A percentile compares a stretch with the other conserved stretches of the same genome.
Evolutionary conservation across 345 rosid genomes (phyloP).

Genomic region (Passiflora organensis): DNA sequence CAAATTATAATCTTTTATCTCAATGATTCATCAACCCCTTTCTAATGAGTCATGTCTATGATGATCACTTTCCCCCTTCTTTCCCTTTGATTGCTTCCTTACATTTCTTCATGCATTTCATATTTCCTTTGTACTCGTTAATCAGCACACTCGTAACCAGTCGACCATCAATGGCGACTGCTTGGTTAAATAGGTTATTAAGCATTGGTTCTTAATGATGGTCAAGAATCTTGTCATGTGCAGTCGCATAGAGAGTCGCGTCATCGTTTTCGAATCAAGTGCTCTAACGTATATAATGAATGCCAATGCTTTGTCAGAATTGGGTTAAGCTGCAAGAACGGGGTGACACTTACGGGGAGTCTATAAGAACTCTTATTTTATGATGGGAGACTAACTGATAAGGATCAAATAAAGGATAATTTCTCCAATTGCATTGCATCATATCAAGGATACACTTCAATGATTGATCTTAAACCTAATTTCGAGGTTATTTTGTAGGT

Average conservation of each 20-base stretch:
- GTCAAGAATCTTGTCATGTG: slow-evolving; percentile 12
- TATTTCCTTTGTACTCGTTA: slow-evolving; percentile 6
- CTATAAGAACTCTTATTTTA: no score
- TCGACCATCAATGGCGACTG: slow-evolving; percentile 8
- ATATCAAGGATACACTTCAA: slow-evolving; percentile 27
- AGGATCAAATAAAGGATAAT: no score
- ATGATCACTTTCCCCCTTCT: slow-evolving; percentile 7
- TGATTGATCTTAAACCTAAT: slow-evolving; percentile 18
- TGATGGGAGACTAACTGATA: no score
- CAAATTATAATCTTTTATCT: slow-evolving; percentile 20
- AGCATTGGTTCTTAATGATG: neutral
- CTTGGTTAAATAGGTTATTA: slow-evolving; percentile 12
- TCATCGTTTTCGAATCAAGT: slow-evolving; percentile 16
- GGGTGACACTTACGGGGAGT: slow-evolving; percentile 12
- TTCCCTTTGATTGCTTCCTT: slow-evolving; percentile 6
- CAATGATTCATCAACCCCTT: neutral
- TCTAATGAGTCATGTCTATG: neutral
- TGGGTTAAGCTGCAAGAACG: slow-evolving; percentile 16
- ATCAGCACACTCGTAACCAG: neutral
- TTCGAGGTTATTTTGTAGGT: slow-evolving; percentile 16
- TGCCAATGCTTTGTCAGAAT: slow-evolving; percentile 5
- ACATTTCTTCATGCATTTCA: slow-evolving; percentile 11
- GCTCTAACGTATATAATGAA: neutral
- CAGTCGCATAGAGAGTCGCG: slow-evolving; percentile 6
- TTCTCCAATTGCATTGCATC: no score